Evolutionary conservation across 2,329 filamentous ascomycete species (phyloP).

Genomic region (Exophiala viscosa): DNA sequence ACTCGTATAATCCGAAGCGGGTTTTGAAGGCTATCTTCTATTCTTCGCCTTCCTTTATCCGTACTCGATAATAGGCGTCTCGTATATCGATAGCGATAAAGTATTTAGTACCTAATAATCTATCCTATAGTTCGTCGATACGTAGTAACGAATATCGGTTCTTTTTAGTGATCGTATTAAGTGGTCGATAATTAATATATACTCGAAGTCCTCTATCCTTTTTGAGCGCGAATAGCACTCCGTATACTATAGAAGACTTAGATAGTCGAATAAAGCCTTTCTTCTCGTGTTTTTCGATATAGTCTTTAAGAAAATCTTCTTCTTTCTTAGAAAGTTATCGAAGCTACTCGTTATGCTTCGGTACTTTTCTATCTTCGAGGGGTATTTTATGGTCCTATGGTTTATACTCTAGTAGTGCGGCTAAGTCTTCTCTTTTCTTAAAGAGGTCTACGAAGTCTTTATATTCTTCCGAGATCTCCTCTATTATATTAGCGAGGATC

Average conservation of each 20-base stretch:
- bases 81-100: neutral
- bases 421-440: neutral
- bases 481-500: neutral
- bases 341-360: no score
- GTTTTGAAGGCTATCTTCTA: slow-evolving; percentile 24
- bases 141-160: neutral
- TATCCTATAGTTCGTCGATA: neutral
- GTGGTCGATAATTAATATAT: slow-evolving; percentile 1
- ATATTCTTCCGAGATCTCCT: neutral
- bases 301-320: neutral
- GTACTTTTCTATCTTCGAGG: neutral
- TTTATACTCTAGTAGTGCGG: neutral
- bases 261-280: neutral
- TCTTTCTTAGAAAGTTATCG: no score
- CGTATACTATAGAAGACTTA: neutral
- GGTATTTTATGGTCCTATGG: neutral
- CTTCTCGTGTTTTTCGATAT: neutral
- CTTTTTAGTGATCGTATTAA: slow-evolving; percentile 1
- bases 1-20: slow-evolving; percentile 9
- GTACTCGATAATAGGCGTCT: slow-evolving; percentile 14
- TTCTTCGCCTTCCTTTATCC: slow-evolving; percentile 21
- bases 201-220: neutral
- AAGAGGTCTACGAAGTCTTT: neutral
- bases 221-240: neutral
- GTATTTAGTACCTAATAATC: neutral